These are phyloP conservation scores for Coniferiporia sulphurascens DNA, from an alignment of 1,284 basidiomycete genomes.

Conservation along the genomic window DNA sequence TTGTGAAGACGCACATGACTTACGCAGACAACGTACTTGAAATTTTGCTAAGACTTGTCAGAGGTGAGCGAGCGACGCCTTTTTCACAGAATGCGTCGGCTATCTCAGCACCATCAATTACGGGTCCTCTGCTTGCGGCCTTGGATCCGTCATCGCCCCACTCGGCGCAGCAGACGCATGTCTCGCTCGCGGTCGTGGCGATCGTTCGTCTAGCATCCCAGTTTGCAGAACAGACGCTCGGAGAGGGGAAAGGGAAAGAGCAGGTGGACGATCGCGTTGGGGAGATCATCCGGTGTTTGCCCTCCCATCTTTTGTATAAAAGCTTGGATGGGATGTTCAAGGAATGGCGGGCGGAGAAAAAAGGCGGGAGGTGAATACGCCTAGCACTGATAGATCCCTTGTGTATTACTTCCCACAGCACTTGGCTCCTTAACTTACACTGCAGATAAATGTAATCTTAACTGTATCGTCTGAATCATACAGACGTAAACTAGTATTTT, in stretches of 20 bases:
- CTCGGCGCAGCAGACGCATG: constrained; percentile 85
- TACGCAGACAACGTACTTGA: constrained; percentile 85
- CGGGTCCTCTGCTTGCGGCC: constrained; percentile 62
- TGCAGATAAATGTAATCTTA: neutral
- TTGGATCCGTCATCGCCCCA: constrained; percentile 73
- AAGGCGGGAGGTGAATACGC: constrained; percentile 35
- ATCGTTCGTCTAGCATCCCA: constrained; percentile 82
- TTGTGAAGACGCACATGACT: constrained; percentile 82
- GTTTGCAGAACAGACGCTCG: constrained; percentile 68
- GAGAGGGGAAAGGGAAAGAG: constrained; percentile 55
- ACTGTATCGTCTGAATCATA: neutral
- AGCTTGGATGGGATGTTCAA: constrained; percentile 90
- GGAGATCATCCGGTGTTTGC: constrained; percentile 85
- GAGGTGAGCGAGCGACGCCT: constrained; percentile 78
- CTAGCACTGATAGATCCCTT: neutral
- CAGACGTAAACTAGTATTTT: neutral
- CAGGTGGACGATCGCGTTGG: constrained; percentile 78
- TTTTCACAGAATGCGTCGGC: constrained; percentile 56
- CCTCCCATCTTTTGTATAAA: constrained; percentile 80
- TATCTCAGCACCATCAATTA: constrained; percentile 54
- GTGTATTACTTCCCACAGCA: neutral
- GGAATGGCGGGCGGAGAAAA: constrained; percentile 82
- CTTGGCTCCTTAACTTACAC: neutral
- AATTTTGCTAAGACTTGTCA: constrained; percentile 83
- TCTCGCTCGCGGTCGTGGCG: constrained; percentile 86